A percentile compares a stretch with the other conserved stretches of the same genome.
Conservation (phyloP, 2,329 filamentous ascomycete species). For the Exophiala xenobiotica region DNA sequence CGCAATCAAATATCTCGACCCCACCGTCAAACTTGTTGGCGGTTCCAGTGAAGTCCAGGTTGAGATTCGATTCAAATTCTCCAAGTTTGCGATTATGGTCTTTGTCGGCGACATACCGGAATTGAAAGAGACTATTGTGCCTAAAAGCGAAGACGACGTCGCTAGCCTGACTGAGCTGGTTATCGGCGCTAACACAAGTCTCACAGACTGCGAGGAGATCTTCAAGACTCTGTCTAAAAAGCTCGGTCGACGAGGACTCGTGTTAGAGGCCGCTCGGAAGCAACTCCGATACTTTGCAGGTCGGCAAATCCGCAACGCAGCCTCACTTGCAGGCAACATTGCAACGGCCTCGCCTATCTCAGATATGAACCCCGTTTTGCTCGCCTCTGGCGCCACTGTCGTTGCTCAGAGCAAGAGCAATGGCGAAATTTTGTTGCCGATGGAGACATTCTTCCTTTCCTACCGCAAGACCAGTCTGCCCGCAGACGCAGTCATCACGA, state of each 20-base stretch:
- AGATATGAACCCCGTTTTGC: conserved; percentile 90
- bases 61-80: conserved; percentile 95
- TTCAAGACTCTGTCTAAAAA: conserved; percentile 78
- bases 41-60: conserved; percentile 98
- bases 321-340: conserved; percentile 90
- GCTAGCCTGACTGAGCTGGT: conserved; percentile 55
- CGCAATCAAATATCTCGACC: conserved; percentile 86
- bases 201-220: conserved; percentile 87
- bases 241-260: conserved; percentile 64
- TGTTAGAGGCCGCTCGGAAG: conserved; percentile 88
- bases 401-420: conserved; percentile 75
- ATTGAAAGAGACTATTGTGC: conserved; percentile 75
- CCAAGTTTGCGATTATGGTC: conserved; percentile 85
- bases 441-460: conserved; percentile 87
- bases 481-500: conserved; percentile 78
- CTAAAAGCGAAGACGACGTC: conserved; percentile 60
- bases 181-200: conserved; percentile 85
- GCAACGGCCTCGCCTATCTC: conserved; percentile 95
- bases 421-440: conserved; percentile 69
- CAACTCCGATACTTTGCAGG: conserved; percentile 95
- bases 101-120: conserved; percentile 93
- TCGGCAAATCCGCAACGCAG: conserved; percentile 94
- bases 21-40: conserved; percentile 88
- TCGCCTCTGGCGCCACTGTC: conserved; percentile 78
- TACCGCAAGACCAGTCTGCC: conserved; percentile 83